Conservation (phyloP, 2,329 filamentous ascomycete genomes). For the Penicillium sp. region DNA sequence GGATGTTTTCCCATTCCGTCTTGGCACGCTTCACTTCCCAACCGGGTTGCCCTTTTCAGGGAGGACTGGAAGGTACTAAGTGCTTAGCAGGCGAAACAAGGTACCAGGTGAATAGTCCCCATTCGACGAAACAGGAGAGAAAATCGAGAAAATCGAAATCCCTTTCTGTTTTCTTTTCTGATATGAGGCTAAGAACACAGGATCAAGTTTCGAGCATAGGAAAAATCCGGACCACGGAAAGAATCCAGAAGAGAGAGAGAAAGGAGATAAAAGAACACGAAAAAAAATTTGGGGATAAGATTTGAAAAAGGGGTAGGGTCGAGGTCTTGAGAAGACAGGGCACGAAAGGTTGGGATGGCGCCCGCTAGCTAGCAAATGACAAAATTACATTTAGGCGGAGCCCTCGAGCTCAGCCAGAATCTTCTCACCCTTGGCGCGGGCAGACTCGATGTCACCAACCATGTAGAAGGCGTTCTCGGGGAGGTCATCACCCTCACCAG, state of each 20-base stretch:
- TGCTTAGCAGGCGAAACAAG: not conserved
- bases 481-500: constrained; percentile 92
- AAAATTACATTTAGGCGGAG: constrained; percentile 54
- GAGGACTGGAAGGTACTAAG: too few relatives aligned
- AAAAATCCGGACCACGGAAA: constrained; percentile 30
- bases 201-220: constrained; percentile 28
- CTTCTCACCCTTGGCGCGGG: constrained; percentile 98
- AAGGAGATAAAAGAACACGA: constrained; percentile 11
- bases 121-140: not conserved
- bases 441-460: constrained; percentile 94
- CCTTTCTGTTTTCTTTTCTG: constrained; percentile 25
- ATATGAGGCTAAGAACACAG: constrained; percentile 11
- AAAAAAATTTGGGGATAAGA: constrained; percentile 12
- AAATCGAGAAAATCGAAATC: constrained; percentile 25
- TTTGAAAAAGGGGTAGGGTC: not conserved
- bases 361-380: constrained; percentile 42
- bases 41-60: not conserved
- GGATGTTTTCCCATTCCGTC: too few relatives aligned
- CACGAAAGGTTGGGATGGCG: constrained; percentile 19
- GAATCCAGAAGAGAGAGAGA: constrained; percentile 20
- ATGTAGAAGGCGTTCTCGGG: constrained; percentile 97
- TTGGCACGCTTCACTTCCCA: constrained; percentile 3
- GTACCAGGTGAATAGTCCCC: not conserved
- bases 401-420: constrained; percentile 92
- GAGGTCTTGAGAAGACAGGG: constrained; percentile 11